A percentile compares a stretch with the other conserved stretches of the same genome.
Evolutionary conservation across 1,284 basidiomycete genomes (phyloP).

Genomic region (Termitomyces sp.): DNA sequence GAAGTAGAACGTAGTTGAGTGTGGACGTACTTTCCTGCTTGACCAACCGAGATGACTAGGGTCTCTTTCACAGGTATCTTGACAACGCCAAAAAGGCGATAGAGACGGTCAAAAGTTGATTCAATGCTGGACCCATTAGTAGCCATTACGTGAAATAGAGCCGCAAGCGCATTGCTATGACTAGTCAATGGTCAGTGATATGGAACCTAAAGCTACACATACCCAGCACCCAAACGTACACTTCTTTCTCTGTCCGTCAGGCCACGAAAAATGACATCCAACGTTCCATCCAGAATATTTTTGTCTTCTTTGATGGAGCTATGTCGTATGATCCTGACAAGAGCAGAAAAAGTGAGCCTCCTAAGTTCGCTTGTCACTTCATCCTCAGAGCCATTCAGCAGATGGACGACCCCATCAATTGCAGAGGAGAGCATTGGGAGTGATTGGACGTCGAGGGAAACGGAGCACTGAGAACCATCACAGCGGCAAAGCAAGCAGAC

Average conservation of each 20-base stretch:
- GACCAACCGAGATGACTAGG: conserved; percentile 52
- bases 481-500: conserved; percentile 43
- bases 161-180: conserved; percentile 36
- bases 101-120: conserved; percentile 42
- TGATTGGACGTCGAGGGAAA: conserved; percentile 19
- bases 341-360: conserved; percentile 38
- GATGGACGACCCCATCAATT: conserved; percentile 31
- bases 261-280: conserved; percentile 41
- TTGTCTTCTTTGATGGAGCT: conserved; percentile 32
- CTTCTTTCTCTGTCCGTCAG: conserved; percentile 51
- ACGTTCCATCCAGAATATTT: conserved; percentile 33
- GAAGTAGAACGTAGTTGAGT: not conserved
- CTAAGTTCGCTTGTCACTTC: conserved; percentile 45
- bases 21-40: conserved; percentile 56
- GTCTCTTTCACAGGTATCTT: conserved; percentile 55
- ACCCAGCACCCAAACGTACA: conserved; percentile 68
- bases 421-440: conserved; percentile 36
- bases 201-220: conserved; percentile 19
- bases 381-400: conserved; percentile 44
- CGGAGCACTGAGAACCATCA: conserved; percentile 28
- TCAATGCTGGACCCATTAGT: conserved; percentile 35
- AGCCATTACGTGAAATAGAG: conserved; percentile 40
- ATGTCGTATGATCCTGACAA: conserved; percentile 46
- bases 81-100: conserved; percentile 40
- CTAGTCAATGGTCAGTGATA: not conserved